Conservation (phyloP, 2,329 filamentous ascomycete species). For the Rachicladosporium sp. region DNA sequence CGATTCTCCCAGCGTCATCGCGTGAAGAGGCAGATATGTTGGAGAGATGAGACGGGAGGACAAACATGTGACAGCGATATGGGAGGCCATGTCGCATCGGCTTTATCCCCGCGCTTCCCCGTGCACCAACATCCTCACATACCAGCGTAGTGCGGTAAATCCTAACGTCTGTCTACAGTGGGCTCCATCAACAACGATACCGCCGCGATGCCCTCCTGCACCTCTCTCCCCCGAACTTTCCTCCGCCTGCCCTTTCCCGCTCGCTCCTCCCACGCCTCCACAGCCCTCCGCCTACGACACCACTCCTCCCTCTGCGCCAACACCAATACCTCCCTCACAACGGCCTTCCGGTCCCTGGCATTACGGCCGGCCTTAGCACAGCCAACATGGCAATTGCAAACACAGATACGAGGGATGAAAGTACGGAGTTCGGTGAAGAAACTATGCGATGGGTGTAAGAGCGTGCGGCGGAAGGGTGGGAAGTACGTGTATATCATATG, state of each 20-base stretch:
- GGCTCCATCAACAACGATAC: too few relatives aligned
- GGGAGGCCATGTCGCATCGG: too few relatives aligned
- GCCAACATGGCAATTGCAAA: background rate
- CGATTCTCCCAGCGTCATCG: too few relatives aligned
- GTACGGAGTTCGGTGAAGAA: slow-evolving; percentile 93
- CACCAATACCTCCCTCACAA: slow-evolving; percentile 16
- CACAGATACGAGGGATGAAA: slow-evolving; percentile 74
- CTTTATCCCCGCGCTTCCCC: too few relatives aligned
- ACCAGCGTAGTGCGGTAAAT: too few relatives aligned
- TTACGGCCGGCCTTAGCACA: slow-evolving; percentile 1
- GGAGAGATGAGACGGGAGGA: too few relatives aligned
- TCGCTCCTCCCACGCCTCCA: slow-evolving; percentile 57
- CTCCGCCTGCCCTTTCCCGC: slow-evolving; percentile 4
- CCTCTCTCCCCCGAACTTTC: slow-evolving; percentile 3
- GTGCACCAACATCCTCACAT: too few relatives aligned
- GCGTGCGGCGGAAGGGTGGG: slow-evolving; percentile 66
- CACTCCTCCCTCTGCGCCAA: slow-evolving; percentile 20
- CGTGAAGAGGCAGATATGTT: too few relatives aligned
- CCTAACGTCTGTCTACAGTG: too few relatives aligned
- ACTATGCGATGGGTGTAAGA: slow-evolving; percentile 95
- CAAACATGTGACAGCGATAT: too few relatives aligned
- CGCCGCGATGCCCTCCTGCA: background rate
- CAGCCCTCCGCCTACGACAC: slow-evolving; percentile 45
- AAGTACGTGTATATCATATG: slow-evolving; percentile 83
- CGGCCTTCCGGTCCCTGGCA: slow-evolving; percentile 7